Base-by-base conservation (phyloP, 345 rosid genomes). In the Hibiscus trionum region DNA sequence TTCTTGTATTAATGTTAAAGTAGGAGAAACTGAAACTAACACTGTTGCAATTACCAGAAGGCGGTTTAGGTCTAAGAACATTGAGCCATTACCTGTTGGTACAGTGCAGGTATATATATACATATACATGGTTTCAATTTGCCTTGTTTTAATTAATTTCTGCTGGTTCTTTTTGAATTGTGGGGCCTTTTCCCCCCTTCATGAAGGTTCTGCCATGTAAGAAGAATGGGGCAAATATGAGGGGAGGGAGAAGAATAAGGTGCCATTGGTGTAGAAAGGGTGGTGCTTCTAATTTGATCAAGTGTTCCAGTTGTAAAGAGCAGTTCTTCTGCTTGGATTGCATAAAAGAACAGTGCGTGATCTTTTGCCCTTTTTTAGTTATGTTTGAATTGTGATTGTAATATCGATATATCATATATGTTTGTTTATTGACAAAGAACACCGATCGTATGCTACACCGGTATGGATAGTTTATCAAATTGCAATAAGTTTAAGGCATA, bases 261-360 rank as follows among this genome's bases (percentile, higher is more conserved):
- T 95, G 99, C 39, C 99, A 95, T 73, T 87, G 89, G 96, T 95
- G 99, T 82, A 83, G 85, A 81, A 86, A 82, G 56, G 86, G 83
- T 42, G 81, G 83, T 26, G 74, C 81, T 73, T 74, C 49, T 81
- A 73, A 73, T 73, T 82, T 95, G 87, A 77, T 90, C 62, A 75
- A 80, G 77, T 92, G 99, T 82, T 82, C 83, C 1, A 90, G 83
- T 37, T 95, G 99, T 82, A 77, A 76, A 64, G 86, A 83, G 68
- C 85, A 84, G 76, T 87, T 82, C 77, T 95, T 82, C 76, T 92
- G 99, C 83, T 8, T 80, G 77, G 89, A 82, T 58, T 95, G 99
- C 85, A 81, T 87, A 70, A 85, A 74, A 50, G 84, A 88, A 66
- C 83, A 88, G 99, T 90, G 76, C 11, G 88, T 61, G 31, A 69